Conservation (phyloP, 345 rosid genomes). For the Gossypium thurberi region DNA sequence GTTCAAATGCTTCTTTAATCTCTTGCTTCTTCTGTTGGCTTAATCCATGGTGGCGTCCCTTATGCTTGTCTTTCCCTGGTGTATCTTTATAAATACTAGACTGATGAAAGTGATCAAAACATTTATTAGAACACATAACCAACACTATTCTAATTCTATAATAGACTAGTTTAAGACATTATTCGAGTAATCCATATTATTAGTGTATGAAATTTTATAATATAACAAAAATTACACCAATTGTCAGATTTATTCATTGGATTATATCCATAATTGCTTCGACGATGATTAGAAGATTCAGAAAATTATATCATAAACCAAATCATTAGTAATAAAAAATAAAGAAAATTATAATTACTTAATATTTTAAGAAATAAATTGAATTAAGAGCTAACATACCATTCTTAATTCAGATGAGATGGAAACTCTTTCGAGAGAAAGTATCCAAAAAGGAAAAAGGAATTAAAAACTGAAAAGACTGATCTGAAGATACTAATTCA, state of each 20-base stretch:
- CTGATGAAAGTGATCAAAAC: conserved; percentile 21
- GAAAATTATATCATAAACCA: neutral
- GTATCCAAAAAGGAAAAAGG: neutral
- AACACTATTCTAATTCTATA: neutral
- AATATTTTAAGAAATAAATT: neutral
- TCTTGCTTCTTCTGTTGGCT: conserved; percentile 73
- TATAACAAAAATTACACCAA: too few species aligned
- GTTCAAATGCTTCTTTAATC: conserved; percentile 89
- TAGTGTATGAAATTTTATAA: too few species aligned
- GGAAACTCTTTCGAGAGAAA: neutral
- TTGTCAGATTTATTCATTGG: too few species aligned
- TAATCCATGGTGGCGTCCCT: conserved; percentile 69
- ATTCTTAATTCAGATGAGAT: conserved; percentile 13
- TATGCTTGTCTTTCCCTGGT: conserved; percentile 61
- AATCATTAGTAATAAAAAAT: neutral
- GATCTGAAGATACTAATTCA: neutral
- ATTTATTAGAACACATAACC: neutral
- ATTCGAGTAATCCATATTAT: neutral
- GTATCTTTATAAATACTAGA: conserved; percentile 40
- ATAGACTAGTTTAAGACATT: neutral
- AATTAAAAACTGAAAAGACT: neutral
- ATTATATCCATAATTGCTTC: too few species aligned
- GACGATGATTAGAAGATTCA: neutral
- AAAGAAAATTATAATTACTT: neutral
- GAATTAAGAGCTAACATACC: conserved; percentile 13